Evolutionary conservation across 345 rosid species (phyloP).

Genomic region (Boechera retrofracta): DNA sequence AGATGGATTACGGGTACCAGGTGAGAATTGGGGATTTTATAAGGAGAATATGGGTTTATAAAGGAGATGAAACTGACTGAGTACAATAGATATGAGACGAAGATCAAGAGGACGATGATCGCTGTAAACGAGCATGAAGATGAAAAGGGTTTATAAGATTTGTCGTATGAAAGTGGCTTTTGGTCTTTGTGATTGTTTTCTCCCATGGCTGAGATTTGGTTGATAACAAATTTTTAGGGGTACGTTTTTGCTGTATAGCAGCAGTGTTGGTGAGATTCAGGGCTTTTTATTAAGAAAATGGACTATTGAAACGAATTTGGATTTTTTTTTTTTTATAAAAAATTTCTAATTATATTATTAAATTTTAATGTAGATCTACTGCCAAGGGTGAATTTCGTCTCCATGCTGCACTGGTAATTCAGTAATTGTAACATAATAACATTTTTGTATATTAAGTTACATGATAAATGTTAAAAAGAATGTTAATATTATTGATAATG

Average conservation of each 20-base stretch:
- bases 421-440: no score
- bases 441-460: no score
- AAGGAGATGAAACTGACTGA: slow-evolving; percentile 57
- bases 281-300: slow-evolving; percentile 13
- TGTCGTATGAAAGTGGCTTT: slow-evolving; percentile 11
- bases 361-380: no score
- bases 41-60: slow-evolving; percentile 45
- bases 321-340: background rate
- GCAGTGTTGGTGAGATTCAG: background rate
- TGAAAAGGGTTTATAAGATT: slow-evolving; percentile 32
- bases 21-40: slow-evolving; percentile 30
- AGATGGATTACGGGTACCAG: slow-evolving; percentile 35
- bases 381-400: no score
- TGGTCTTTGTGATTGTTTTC: slow-evolving; percentile 39
- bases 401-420: no score
- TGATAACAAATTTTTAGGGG: background rate
- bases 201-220: slow-evolving; percentile 20
- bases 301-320: background rate
- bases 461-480: no score
- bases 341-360: no score
- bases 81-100: slow-evolving; percentile 50
- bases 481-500: no score
- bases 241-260: background rate
- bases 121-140: slow-evolving; percentile 37
- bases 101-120: slow-evolving; percentile 47